Conservation (phyloP, 192 early-diverging fungal species). For the Coemansia sp. region DNA sequence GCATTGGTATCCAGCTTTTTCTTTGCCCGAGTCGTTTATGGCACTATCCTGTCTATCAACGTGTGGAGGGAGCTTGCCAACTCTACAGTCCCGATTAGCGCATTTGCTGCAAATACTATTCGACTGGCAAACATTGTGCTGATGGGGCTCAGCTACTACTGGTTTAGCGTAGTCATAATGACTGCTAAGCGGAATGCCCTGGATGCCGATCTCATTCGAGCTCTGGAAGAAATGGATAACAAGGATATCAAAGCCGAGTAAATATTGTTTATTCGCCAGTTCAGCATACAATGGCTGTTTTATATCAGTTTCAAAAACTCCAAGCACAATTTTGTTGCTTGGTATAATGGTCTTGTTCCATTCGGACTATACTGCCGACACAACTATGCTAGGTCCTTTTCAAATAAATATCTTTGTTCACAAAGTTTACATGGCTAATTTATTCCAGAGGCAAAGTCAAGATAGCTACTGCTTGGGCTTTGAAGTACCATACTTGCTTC, state of each 20-base stretch:
- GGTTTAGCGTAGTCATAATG: constrained; percentile 47
- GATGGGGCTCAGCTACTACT: constrained; percentile 51
- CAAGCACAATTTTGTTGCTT: too few relatives aligned
- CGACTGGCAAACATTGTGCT: constrained; percentile 31
- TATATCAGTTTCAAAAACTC: too few relatives aligned
- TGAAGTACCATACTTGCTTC: constrained; percentile 95
- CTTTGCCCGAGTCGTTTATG: constrained; percentile 71
- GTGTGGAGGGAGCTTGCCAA: constrained; percentile 39
- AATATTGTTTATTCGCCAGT: neutral
- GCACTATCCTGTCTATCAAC: constrained; percentile 69
- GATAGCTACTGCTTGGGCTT: constrained; percentile 58
- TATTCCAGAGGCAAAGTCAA: too few relatives aligned
- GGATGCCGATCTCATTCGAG: constrained; percentile 47
- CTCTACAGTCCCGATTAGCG: constrained; percentile 31
- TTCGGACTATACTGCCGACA: too few relatives aligned
- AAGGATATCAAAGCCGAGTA: constrained; percentile 15
- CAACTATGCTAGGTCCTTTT: too few relatives aligned
- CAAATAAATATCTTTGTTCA: too few relatives aligned
- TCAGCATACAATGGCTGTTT: too few relatives aligned
- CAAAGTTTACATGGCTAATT: too few relatives aligned
- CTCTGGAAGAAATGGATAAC: constrained; percentile 39
- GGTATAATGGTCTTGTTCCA: too few relatives aligned
- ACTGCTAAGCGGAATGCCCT: constrained; percentile 44
- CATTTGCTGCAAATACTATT: constrained; percentile 20
- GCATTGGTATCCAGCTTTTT: constrained; percentile 80